A percentile compares a stretch with the other conserved stretches of the same genome.
These are phyloP conservation scores for Uncinocarpus reesii DNA, from an alignment of 2,329 filamentous ascomycete genomes.

Conservation along the genomic window DNA sequence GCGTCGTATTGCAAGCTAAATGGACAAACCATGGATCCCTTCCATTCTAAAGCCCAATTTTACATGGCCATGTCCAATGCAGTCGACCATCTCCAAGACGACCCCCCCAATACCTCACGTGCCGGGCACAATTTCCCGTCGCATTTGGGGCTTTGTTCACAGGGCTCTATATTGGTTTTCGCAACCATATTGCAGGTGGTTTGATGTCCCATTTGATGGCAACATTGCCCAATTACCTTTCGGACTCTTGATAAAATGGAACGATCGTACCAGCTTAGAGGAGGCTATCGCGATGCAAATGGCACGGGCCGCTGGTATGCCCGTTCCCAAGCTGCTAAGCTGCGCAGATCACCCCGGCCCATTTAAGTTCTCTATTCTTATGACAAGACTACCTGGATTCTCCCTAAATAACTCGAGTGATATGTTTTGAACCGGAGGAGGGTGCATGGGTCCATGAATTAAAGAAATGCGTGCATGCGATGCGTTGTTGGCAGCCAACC, in stretches of 20 bases:
- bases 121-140: conserved; percentile 16
- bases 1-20: too few relatives aligned
- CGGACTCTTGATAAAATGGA: conserved; percentile 34
- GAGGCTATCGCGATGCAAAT: conserved; percentile 31
- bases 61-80: conserved; percentile 22
- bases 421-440: conserved; percentile 22
- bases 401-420: conserved; percentile 25
- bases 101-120: conserved; percentile 21
- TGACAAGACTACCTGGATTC: conserved; percentile 33
- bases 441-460: conserved; percentile 30
- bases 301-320: conserved; percentile 27
- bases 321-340: conserved; percentile 17
- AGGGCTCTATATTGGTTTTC: conserved; percentile 24
- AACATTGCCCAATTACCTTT: conserved; percentile 30
- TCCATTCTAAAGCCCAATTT: conserved; percentile 21
- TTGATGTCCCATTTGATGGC: conserved; percentile 20
- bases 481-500: conserved; percentile 29
- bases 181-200: conserved; percentile 25
- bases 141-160: conserved; percentile 26
- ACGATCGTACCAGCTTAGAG: conserved; percentile 28
- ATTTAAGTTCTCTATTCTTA: conserved; percentile 30
- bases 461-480: conserved; percentile 25
- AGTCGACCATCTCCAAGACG: conserved; percentile 16
- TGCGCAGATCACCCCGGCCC: conserved; percentile 26
- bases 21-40: too few relatives aligned